Conservation (phyloP, 2,329 filamentous ascomycete species). For the Stemphylium vesicarium region DNA sequence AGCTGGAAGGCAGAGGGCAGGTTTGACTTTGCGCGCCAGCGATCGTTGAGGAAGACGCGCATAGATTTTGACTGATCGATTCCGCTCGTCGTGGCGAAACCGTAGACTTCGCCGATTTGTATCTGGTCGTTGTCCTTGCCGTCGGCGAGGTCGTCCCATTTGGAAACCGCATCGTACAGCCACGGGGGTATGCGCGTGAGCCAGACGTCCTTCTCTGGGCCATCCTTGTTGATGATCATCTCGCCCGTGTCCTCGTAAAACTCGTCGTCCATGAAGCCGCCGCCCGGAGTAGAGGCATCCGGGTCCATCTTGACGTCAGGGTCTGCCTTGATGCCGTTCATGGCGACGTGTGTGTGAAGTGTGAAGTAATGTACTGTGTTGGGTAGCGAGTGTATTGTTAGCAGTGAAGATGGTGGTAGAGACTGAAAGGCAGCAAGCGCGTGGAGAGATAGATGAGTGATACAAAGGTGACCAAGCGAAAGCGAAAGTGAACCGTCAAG, state of each 20-base stretch:
- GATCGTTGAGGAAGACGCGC: constrained; percentile 68
- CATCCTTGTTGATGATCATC: constrained; percentile 43
- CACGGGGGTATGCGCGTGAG: constrained; percentile 49
- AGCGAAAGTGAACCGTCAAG: constrained; percentile 5
- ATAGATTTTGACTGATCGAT: constrained; percentile 58
- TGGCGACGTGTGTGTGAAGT: constrained; percentile 19
- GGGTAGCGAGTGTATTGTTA: neutral
- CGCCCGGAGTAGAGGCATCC: constrained; percentile 32
- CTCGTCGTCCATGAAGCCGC: constrained; percentile 49
- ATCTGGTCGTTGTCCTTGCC: constrained; percentile 49
- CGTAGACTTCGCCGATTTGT: constrained; percentile 45
- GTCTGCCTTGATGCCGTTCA: constrained; percentile 52
- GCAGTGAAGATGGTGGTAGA: neutral
- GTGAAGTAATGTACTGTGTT: neutral
- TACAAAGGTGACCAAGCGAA: constrained; percentile 6
- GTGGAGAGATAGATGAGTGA: constrained; percentile 1
- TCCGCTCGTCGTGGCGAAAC: constrained; percentile 35
- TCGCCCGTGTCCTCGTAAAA: constrained; percentile 55
- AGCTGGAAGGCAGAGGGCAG: constrained; percentile 91
- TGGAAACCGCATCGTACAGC: constrained; percentile 47
- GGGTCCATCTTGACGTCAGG: constrained; percentile 46
- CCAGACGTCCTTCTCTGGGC: constrained; percentile 42
- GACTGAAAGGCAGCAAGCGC: neutral
- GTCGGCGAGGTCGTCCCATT: constrained; percentile 45
- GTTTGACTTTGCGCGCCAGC: constrained; percentile 70